phyloP scores from a whole-genome alignment of 2,329 filamentous ascomycete species.

The Pochonia chlamydosporia region DNA sequence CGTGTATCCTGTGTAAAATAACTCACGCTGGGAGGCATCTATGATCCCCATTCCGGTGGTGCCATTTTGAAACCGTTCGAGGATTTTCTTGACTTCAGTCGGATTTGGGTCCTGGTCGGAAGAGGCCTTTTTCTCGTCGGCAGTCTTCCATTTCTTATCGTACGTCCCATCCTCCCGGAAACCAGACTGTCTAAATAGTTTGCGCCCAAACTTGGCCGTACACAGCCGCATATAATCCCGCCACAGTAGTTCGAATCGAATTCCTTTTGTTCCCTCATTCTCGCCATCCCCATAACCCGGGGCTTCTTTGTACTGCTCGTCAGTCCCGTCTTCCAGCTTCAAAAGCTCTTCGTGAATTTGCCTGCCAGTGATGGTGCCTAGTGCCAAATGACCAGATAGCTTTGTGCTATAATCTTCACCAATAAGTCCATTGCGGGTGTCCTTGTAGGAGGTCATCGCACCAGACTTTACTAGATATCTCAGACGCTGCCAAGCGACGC shows the following conservation, averaged over 20 bases:
- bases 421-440: conserved; percentile 65
- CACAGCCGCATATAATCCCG: conserved; percentile 77
- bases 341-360: conserved; percentile 65
- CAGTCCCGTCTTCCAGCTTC: conserved; percentile 61
- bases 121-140: conserved; percentile 22
- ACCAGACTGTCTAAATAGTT: conserved; percentile 60
- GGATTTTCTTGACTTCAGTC: conserved; percentile 37
- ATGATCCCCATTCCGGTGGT: conserved; percentile 72
- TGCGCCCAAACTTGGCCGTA: conserved; percentile 60
- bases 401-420: conserved; percentile 71
- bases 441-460: conserved; percentile 58
- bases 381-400: conserved; percentile 65
- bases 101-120: conserved; percentile 33
- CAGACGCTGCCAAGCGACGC: conserved; percentile 51
- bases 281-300: conserved; percentile 63
- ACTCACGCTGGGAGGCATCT: conserved; percentile 69
- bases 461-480: conserved; percentile 55
- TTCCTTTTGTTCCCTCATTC: conserved; percentile 62
- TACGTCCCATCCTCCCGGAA: conserved; percentile 46
- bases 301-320: conserved; percentile 30
- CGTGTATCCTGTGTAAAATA: conserved; percentile 71
- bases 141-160: conserved; percentile 44
- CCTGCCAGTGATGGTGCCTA: conserved; percentile 67
- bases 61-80: conserved; percentile 59
- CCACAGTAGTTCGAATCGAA: conserved; percentile 72